Evolutionary conservation across 1,284 basidiomycete genomes (phyloP), one percentile per base, ranked within the genome.

Genomic region (Microbotryum lychnidis-dioicae): DNA sequence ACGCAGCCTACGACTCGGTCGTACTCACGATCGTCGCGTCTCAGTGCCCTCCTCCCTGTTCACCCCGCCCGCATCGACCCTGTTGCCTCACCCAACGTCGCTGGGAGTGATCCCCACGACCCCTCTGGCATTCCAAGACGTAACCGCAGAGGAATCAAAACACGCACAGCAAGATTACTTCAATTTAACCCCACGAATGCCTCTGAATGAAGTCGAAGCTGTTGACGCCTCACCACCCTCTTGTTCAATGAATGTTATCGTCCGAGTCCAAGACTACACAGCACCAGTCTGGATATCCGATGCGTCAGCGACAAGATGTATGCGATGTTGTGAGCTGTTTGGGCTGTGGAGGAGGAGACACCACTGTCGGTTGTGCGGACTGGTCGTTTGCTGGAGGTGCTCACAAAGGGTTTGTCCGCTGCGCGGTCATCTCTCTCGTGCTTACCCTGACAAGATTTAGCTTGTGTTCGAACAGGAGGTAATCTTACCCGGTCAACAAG

Each of bases 241-340:
- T 2, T 37, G 1, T 27, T 2, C 16, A 53, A 10, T 45, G 33
- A 33, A 44, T 16, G 52, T 63, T 23, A 65, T 62, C 37, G 56
- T 60, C 56, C 57, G 65, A n/a, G 61, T 76, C 45, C 89, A 93
- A 53, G 86, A 89, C 75, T 94, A 91, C 77, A 84, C 89, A 2
- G 90, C 91, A 4, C 87, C 92, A 0, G 83, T 94, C 12, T 96
- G 91, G 91, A 85, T 93, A 20, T 90, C 91, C 0, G 91, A 96
- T 73, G 83, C 83, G 61, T 86, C 83, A 71, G 85, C 87, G 9
- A 81, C 83, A 63, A 80, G 80, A 50, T 96, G 91, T 74, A 89
- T 89, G 87, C 80, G 87, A 16, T 96, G 91, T 72, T 82, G 82
- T 14, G 78, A 82, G 56, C 70, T 80, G 25, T 96, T 96, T 75